A percentile compares a stretch with the other conserved stretches of the same genome.
Conservation (phyloP, 805 yeast species). For the Myxozyma kluyveri region DNA sequence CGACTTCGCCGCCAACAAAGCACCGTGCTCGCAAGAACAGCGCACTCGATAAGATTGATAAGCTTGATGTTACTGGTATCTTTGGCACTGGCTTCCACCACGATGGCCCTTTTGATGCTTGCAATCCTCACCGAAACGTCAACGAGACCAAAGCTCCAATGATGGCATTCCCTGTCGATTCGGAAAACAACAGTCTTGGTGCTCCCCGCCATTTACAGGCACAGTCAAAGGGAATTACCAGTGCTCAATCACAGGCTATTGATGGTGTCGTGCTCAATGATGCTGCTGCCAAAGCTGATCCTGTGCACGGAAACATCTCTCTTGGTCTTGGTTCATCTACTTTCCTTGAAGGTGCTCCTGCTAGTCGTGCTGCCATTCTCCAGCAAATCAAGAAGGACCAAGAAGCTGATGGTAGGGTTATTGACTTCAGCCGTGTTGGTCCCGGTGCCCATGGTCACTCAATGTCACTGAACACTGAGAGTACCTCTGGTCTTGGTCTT, state of each 20-base stretch:
- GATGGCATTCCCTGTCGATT: conserved; percentile 90
- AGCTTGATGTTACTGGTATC: conserved; percentile 90
- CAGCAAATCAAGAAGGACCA: conserved; percentile 16
- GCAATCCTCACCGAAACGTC: conserved; percentile 93
- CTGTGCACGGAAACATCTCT: conserved; percentile 82
- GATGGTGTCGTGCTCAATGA: conserved; percentile 45
- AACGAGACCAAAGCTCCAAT: conserved; percentile 77
- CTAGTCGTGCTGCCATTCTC: conserved; percentile 43
- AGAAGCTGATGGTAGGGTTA: background rate
- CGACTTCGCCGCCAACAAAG: conserved; percentile 4
- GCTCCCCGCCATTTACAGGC: conserved; percentile 33
- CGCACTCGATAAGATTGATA: conserved; percentile 89
- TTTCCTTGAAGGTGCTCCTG: conserved; percentile 95
- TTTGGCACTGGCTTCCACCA: conserved; percentile 95
- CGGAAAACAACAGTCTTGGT: conserved; percentile 87
- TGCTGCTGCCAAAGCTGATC: conserved; percentile 61
- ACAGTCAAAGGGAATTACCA: conserved; percentile 6
- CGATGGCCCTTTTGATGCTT: conserved; percentile 98
- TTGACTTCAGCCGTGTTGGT: conserved; percentile 20
- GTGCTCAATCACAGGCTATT: conserved; percentile 1
- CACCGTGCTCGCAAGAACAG: conserved; percentile 4
- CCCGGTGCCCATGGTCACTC: conserved; percentile 7
- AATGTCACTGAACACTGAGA: conserved; percentile 30
- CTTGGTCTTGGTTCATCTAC: conserved; percentile 90
- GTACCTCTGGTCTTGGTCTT: conserved; percentile 44